Percentiles rank a stretch among this genome's conserved stretches.
Conservation (phyloP, 768 basidiomycete genomes). For the Serendipita sp. region DNA sequence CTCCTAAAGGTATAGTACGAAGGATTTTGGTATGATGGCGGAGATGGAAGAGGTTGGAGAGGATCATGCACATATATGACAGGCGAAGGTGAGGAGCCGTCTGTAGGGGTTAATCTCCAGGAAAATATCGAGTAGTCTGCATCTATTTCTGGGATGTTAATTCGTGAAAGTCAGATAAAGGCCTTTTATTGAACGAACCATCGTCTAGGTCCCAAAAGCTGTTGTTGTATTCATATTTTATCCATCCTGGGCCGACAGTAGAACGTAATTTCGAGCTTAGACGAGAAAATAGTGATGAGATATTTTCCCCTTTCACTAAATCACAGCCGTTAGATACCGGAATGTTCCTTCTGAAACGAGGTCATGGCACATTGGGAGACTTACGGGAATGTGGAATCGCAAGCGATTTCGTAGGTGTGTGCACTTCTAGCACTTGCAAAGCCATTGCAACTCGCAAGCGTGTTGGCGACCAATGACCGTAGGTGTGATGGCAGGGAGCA, state of each 20-base stretch:
- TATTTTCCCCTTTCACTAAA: constrained; percentile 51
- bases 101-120: constrained; percentile 39
- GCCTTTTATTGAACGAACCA: constrained; percentile 28
- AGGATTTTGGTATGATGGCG: constrained; percentile 50
- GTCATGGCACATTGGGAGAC: constrained; percentile 16
- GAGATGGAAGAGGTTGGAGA: constrained; percentile 36
- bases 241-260: constrained; percentile 59
- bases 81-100: constrained; percentile 20
- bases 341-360: not conserved
- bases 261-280: constrained; percentile 49
- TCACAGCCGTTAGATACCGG: not conserved
- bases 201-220: constrained; percentile 80
- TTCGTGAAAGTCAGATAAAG: not conserved
- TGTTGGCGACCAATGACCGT: too few species aligned
- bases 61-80: constrained; percentile 54
- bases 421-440: constrained; percentile 35
- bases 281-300: constrained; percentile 50
- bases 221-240: constrained; percentile 74
- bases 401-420: constrained; percentile 61
- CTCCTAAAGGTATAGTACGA: constrained; percentile 51
- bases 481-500: too few species aligned
- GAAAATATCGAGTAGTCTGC: constrained; percentile 79
- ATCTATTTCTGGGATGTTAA: constrained; percentile 26
- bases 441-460: not conserved
- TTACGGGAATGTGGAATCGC: constrained; percentile 59